Evolutionary conservation across 2,329 filamentous ascomycete species (phyloP).

Genomic region (Aspergillus fructus): DNA sequence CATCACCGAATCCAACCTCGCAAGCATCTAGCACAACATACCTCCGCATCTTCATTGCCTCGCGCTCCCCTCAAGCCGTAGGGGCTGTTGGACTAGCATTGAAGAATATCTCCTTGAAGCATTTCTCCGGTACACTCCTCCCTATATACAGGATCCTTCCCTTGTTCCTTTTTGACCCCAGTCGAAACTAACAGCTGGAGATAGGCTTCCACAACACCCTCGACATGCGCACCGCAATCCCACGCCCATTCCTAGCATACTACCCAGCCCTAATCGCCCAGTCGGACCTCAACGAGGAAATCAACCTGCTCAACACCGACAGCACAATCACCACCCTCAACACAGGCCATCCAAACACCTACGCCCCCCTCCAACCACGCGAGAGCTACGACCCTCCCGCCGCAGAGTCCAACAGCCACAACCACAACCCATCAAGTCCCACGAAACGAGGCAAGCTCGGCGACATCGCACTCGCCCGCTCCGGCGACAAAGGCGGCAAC

Average conservation of each 20-base stretch:
- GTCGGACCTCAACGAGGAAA: slow-evolving; percentile 25
- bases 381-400: slow-evolving; percentile 19
- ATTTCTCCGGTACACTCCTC: slow-evolving; percentile 35
- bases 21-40: slow-evolving; percentile 48
- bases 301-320: slow-evolving; percentile 23
- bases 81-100: slow-evolving; percentile 30
- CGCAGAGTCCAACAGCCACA: background rate
- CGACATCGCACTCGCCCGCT: slow-evolving; percentile 45
- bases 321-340: slow-evolving; percentile 3
- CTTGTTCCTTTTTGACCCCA: background rate
- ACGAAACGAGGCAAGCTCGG: slow-evolving; percentile 40
- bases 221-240: slow-evolving; percentile 43
- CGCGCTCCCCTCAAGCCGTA: slow-evolving; percentile 29
- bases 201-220: slow-evolving; percentile 44
- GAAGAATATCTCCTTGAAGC: slow-evolving; percentile 42
- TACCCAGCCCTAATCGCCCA: slow-evolving; percentile 41
- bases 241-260: slow-evolving; percentile 43
- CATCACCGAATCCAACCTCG: slow-evolving; percentile 37
- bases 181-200: background rate
- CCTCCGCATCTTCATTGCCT: slow-evolving; percentile 47
- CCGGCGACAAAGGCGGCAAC: slow-evolving; percentile 44
- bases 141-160: background rate
- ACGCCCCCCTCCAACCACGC: slow-evolving; percentile 12
- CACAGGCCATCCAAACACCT: slow-evolving; percentile 20
- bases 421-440: background rate